phyloP scores from a whole-genome alignment of 192 early-diverging fungal genomes.

The Phlyctochytrium bullatum region DNA sequence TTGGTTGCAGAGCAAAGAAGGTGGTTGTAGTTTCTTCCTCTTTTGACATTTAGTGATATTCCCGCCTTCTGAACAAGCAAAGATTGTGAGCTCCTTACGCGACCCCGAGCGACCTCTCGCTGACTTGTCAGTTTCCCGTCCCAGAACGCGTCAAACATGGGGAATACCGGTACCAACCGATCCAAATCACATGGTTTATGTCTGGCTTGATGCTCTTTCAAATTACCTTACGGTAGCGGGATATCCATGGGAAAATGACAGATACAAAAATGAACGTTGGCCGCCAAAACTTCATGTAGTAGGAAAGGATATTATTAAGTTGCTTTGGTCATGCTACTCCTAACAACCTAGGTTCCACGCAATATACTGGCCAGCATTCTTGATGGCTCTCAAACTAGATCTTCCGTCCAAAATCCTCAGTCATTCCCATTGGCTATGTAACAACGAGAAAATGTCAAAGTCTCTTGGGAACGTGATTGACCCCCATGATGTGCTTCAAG shows the following conservation, averaged over 20 bases:
- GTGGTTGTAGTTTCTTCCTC: constrained; percentile 35
- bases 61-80: constrained; percentile 50
- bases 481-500: constrained; percentile 66
- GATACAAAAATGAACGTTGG: constrained; percentile 32
- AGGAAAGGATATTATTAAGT: constrained; percentile 93
- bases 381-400: constrained; percentile 81
- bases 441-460: constrained; percentile 93
- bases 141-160: constrained; percentile 75
- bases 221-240: constrained; percentile 89
- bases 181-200: constrained; percentile 85
- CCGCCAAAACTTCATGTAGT: constrained; percentile 83
- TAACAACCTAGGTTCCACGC: constrained; percentile 89
- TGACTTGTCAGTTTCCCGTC: constrained; percentile 87
- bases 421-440: constrained; percentile 94
- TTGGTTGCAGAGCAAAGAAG: constrained; percentile 71
- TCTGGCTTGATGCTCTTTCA: constrained; percentile 94
- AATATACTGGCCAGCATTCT: constrained; percentile 95
- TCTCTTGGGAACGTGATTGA: constrained; percentile 89
- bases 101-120: constrained; percentile 36
- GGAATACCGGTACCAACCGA: constrained; percentile 91
- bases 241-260: constrained; percentile 65
- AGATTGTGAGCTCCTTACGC: constrained; percentile 12
- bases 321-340: not conserved
- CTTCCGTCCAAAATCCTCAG: constrained; percentile 79
- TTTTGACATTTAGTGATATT: constrained; percentile 72